Base-by-base conservation (phyloP, 2,329 filamentous ascomycete genomes). In the Fusarium circinatum region DNA sequence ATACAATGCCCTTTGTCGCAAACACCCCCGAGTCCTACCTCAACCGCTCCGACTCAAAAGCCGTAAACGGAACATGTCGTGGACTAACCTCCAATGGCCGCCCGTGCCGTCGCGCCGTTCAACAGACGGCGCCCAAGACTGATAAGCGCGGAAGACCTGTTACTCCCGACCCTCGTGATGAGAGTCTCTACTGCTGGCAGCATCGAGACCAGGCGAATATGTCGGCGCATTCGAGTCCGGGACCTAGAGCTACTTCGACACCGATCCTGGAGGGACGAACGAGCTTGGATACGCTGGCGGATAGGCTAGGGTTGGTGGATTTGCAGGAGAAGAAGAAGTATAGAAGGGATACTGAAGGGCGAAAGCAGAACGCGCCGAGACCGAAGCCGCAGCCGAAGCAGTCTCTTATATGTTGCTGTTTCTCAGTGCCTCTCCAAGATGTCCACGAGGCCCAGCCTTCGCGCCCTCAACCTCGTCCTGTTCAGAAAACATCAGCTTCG, bases 181-280 rank as follows among this genome's bases (percentile, higher is more conserved):
- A 90, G 69, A 86, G 84, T n/a, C 88, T 92, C 56, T 98, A 95
- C 84, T 98, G 96, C 86, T 98, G 94, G 93, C 95, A 98, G 81
- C 96, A 99, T 85, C 95, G 94, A 80, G 94, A 96, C 65, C 96
- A 99, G 82, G 94, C 94, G 63, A 79, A 80, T 75, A 78, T 81
- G 65, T 86, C 86, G 14, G 80, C 85, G 5, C 81, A 80, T 49
- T 86, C 85, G 24, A 87, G 83, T 69, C 84, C 86, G 5, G 85
- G 85, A 4, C 85, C 84, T 9, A 81, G 81, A 47, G 78, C 78
- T 65, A 81, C 80, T 47, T 80, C 84, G 24, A 84, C 88, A 8
- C 87, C 89, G 12, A 89, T 91, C 8, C 82, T 92, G 61, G 88
- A 91, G 75, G 86, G 89, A 65, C 87, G 93, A 58, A 92, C 90